phyloP scores from a whole-genome alignment of 805 yeast genomes.

The Barnettozyma vustinii region DNA sequence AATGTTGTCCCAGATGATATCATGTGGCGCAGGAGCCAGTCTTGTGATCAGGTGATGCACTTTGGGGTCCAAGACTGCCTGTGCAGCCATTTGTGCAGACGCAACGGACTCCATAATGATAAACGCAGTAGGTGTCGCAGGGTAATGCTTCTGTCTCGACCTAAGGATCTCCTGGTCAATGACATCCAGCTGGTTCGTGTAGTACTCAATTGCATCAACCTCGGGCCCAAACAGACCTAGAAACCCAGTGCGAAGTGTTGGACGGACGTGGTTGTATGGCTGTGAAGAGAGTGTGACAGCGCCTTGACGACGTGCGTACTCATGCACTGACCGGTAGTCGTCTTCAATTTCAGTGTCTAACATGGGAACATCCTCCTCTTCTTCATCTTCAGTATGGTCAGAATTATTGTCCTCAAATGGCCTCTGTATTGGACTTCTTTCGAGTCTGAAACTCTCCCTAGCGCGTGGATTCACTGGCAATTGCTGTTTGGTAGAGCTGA shows the following conservation, averaged over 20 bases:
- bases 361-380: slow-evolving; percentile 9
- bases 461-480: slow-evolving; percentile 21
- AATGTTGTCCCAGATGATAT: slow-evolving; percentile 87
- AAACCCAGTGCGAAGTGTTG: slow-evolving; percentile 54
- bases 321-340: slow-evolving; percentile 20
- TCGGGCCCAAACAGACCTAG: slow-evolving; percentile 59
- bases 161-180: slow-evolving; percentile 64
- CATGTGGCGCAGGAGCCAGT: slow-evolving; percentile 95
- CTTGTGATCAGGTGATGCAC: slow-evolving; percentile 77
- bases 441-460: slow-evolving; percentile 21
- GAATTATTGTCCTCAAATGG: slow-evolving; percentile 11
- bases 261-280: slow-evolving; percentile 42
- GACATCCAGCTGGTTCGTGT: slow-evolving; percentile 59
- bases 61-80: slow-evolving; percentile 87
- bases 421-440: slow-evolving; percentile 13
- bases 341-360: slow-evolving; percentile 8
- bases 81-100: slow-evolving; percentile 94
- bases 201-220: slow-evolving; percentile 79
- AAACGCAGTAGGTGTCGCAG: slow-evolving; percentile 87
- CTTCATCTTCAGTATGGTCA: slow-evolving; percentile 5
- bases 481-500: slow-evolving; percentile 14
- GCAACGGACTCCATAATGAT: slow-evolving; percentile 94
- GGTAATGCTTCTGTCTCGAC: slow-evolving; percentile 64
- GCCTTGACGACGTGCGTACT: slow-evolving; percentile 17
- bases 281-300: slow-evolving; percentile 14